phyloP scores from a whole-genome alignment of 2,329 filamentous ascomycete genomes.

The Trichophyton schoenleinii region DNA sequence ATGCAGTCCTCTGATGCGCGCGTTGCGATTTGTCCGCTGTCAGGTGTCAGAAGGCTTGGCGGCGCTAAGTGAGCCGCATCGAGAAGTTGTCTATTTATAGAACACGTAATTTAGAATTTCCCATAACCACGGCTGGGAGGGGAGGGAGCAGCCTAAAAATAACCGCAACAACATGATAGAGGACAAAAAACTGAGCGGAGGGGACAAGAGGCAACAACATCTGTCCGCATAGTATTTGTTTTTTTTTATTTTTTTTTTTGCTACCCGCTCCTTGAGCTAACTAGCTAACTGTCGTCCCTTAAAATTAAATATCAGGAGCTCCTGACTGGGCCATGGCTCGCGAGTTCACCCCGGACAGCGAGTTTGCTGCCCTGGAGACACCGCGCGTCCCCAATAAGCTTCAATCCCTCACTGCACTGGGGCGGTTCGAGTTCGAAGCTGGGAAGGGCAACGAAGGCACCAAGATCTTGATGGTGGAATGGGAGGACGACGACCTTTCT shows the following conservation, averaged over 20 bases:
- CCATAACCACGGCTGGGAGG: background rate
- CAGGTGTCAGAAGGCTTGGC: background rate
- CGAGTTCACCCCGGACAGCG: conserved; percentile 10
- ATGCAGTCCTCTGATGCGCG: too few relatives aligned
- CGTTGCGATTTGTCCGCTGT: too few relatives aligned
- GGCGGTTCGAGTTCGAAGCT: conserved; percentile 76
- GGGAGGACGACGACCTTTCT: conserved; percentile 52
- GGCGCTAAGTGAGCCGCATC: conserved; percentile 3
- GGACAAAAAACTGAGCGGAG: background rate
- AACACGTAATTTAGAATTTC: background rate
- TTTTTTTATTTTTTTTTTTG: background rate
- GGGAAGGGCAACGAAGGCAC: conserved; percentile 69
- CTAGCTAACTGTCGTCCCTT: background rate
- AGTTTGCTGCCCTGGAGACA: conserved; percentile 21
- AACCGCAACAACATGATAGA: background rate
- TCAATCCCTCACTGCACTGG: conserved; percentile 47
- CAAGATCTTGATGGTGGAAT: conserved; percentile 88
- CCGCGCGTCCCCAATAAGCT: conserved; percentile 17
- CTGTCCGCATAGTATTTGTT: background rate
- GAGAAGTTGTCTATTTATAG: background rate
- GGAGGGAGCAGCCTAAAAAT: conserved; percentile 1
- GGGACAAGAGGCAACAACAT: background rate
- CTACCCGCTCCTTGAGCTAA: background rate
- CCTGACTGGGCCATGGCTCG: conserved; percentile 10
- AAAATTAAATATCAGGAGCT: background rate